phyloP scores from a whole-genome alignment of 2,329 filamentous ascomycete genomes.

The Botrytis aclada region DNA sequence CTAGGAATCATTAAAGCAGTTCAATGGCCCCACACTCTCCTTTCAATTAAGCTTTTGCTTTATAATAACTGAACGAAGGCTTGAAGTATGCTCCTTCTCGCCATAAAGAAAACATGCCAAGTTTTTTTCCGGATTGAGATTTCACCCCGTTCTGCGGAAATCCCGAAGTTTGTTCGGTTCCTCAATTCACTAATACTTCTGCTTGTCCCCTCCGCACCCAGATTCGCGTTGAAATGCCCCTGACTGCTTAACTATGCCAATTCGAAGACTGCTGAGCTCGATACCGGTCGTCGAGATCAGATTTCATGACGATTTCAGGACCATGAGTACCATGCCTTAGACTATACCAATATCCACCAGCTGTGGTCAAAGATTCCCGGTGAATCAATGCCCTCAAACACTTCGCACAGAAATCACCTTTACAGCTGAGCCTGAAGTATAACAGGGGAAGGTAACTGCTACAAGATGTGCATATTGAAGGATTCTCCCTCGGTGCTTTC shows the following conservation, averaged over 20 bases:
- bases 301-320: background rate
- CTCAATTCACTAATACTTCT: background rate
- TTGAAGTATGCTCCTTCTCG: background rate
- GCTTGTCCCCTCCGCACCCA: background rate
- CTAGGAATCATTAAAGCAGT: background rate
- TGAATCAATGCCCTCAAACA: background rate
- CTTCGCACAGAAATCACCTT: background rate
- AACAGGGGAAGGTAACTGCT: background rate
- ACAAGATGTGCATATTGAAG: background rate
- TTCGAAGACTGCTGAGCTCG: background rate
- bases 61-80: background rate
- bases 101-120: background rate
- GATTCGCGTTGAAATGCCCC: background rate
- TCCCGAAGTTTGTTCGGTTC: background rate
- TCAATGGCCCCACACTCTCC: background rate
- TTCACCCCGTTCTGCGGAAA: background rate
- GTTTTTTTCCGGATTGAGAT: background rate
- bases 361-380: background rate
- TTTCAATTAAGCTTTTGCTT: background rate
- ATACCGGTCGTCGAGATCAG: background rate
- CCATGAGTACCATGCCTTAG: background rate
- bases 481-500: background rate
- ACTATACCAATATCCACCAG: background rate
- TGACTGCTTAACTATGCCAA: background rate
- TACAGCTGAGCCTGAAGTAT: background rate